A percentile compares a stretch with the other conserved stretches of the same genome.
phyloP scores from a whole-genome alignment of 495 filamentous ascomycete genomes.

The Penicillium angulare region DNA sequence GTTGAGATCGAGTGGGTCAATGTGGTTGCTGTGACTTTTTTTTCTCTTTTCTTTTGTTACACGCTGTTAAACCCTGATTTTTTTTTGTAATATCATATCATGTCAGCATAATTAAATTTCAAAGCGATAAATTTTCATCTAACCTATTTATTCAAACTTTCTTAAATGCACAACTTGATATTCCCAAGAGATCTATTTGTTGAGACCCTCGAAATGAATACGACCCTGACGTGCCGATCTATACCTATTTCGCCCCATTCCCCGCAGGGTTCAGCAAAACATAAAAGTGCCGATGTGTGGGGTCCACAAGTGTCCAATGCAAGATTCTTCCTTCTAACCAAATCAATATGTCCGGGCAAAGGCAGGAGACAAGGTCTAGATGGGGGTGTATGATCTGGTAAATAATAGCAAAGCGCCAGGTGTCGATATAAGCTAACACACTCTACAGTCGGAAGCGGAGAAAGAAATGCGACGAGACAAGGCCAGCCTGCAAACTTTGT shows the following conservation, averaged over 20 bases:
- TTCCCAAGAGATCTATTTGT: no score
- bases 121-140: no score
- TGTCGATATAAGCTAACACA: slow-evolving; percentile 2
- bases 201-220: neutral
- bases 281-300: neutral
- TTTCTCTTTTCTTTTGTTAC: no score
- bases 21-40: no score
- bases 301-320: neutral
- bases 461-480: slow-evolving; percentile 13
- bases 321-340: neutral
- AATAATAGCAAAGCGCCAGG: neutral
- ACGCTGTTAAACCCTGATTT: no score
- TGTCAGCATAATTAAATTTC: no score
- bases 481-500: slow-evolving; percentile 5
- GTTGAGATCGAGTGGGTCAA: no score
- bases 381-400: slow-evolving; percentile 13
- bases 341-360: neutral
- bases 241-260: neutral
- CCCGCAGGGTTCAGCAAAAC: neutral
- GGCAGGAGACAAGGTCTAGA: slow-evolving; percentile 10
- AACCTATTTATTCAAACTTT: no score
- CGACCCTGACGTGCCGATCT: neutral
- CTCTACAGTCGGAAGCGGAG: slow-evolving; percentile 11
- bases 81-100: no score
- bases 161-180: no score